Conservation (phyloP, 2,329 filamentous ascomycete genomes). For the Alternaria novae-zelandiae region DNA sequence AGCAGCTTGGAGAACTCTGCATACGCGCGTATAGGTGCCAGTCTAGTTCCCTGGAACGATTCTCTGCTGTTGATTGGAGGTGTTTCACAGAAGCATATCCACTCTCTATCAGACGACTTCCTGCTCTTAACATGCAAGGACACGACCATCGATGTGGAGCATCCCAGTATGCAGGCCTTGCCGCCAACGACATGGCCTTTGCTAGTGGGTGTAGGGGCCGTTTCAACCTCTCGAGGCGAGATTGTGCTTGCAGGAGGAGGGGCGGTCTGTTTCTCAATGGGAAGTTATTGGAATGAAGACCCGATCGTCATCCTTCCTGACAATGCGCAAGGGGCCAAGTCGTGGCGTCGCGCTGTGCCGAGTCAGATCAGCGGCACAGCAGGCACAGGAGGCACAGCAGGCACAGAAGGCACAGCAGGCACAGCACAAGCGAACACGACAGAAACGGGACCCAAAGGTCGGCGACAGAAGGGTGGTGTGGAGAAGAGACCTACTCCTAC, state of each 20-base stretch:
- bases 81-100: conserved; percentile 46
- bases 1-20: conserved; percentile 26
- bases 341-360: conserved; percentile 24
- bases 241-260: conserved; percentile 77
- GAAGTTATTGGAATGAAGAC: conserved; percentile 75
- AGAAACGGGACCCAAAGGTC: conserved; percentile 17
- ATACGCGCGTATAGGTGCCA: conserved; percentile 59
- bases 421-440: conserved; percentile 12
- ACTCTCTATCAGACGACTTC: conserved; percentile 36
- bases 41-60: conserved; percentile 53
- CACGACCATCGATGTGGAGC: conserved; percentile 26
- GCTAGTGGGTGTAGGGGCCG: conserved; percentile 71
- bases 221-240: conserved; percentile 55
- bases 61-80: conserved; percentile 62
- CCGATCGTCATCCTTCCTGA: conserved; percentile 27
- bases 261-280: conserved; percentile 89
- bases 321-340: conserved; percentile 17
- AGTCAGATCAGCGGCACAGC: conserved; percentile 18
- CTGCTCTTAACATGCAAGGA: conserved; percentile 29
- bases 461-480: conserved; percentile 3
- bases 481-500: conserved; percentile 13
- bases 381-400: conserved; percentile 9
- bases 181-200: conserved; percentile 63
- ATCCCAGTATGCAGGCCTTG: conserved; percentile 21
- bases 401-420: conserved; percentile 4